Evolutionary conservation across 345 rosid genomes (phyloP).

Genomic region (Linum lewisii): DNA sequence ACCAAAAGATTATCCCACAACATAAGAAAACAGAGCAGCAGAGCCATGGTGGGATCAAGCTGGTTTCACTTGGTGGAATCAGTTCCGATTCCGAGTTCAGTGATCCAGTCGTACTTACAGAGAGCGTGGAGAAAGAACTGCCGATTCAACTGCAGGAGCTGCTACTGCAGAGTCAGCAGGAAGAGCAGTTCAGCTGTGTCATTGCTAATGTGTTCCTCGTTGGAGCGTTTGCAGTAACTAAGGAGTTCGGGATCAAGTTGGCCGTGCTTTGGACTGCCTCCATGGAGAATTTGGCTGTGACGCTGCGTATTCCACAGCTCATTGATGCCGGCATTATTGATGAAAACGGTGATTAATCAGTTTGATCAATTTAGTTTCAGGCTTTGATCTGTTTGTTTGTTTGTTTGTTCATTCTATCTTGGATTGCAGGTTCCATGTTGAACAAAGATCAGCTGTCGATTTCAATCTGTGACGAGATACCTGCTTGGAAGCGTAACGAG

Average conservation of each 20-base stretch:
- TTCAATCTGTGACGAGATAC: constrained; percentile 17
- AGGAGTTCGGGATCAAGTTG: constrained; percentile 31
- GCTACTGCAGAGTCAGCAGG: constrained; percentile 14
- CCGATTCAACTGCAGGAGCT: not conserved
- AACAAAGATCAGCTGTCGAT: constrained; percentile 9
- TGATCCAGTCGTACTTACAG: constrained; percentile 24
- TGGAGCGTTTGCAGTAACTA: constrained; percentile 29
- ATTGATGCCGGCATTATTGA: constrained; percentile 38
- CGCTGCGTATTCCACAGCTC: constrained; percentile 25
- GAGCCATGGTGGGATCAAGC: too few species aligned
- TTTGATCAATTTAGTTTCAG: not conserved
- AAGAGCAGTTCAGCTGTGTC: constrained; percentile 27
- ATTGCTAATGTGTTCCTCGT: constrained; percentile 30
- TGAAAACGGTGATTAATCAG: constrained; percentile 23
- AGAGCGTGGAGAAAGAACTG: constrained; percentile 23
- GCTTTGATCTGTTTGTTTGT: too few species aligned
- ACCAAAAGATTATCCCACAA: constrained; percentile 19
- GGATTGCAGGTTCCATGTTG: constrained; percentile 19
- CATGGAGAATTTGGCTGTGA: constrained; percentile 22
- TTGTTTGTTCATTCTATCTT: not conserved
- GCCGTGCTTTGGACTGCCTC: constrained; percentile 34
- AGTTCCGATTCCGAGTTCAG: not conserved
- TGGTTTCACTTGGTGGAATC: too few species aligned
- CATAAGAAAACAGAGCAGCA: not conserved
- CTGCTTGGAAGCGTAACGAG: constrained; percentile 21